Evolutionary conservation across 345 rosid genomes (phyloP), one percentile per base, ranked within the genome.

Genomic region (Populus davidiana): DNA sequence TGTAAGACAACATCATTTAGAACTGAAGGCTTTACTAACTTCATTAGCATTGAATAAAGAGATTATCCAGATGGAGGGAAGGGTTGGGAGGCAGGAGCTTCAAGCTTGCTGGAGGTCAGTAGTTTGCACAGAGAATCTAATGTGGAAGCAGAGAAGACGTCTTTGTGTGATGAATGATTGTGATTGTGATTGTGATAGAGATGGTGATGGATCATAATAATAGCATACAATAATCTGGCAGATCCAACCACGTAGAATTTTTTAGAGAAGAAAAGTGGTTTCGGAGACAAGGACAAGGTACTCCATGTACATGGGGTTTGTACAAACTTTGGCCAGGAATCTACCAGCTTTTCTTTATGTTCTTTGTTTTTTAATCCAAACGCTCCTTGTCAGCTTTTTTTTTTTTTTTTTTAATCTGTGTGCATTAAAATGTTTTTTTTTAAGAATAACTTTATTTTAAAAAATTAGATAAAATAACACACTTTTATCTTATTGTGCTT

Each of bases 381-480:
- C 85, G 17, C 77, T 75, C 77, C 56, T 67, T 68, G 65, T 79
- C 67, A 35, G 59, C 47, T 69, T 69, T 65, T 44, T 67, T 66
- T 41, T 69, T 69, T 29, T 67, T 66, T 41, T 66, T 43, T 70
- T 82, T 47, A 66, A 54, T 31, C 67, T 69, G 8, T 67, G 13
- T 17, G 38, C 63, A 68, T 61, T 16, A 1, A 0, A 33, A 33
- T 33, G 5, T 4, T 33, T 33, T 33, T 33, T 33, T 33, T n/a
- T n/a, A n/a, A 33, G 5, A 33, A 4, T 33, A 4, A 33, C 4
- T 4, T 33, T 33, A 33, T 33, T 33, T 33, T 3, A 0, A 3
- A 33, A 33, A 33, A 33, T 33, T 33, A 3, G 0, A 0, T 31
- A 31, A 29, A 33, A 33, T 33, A 33, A 0, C 5, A 33, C 3